Base-by-base conservation (phyloP, 1,284 basidiomycete genomes). In the Cryptococcus jaspeensis region DNA sequence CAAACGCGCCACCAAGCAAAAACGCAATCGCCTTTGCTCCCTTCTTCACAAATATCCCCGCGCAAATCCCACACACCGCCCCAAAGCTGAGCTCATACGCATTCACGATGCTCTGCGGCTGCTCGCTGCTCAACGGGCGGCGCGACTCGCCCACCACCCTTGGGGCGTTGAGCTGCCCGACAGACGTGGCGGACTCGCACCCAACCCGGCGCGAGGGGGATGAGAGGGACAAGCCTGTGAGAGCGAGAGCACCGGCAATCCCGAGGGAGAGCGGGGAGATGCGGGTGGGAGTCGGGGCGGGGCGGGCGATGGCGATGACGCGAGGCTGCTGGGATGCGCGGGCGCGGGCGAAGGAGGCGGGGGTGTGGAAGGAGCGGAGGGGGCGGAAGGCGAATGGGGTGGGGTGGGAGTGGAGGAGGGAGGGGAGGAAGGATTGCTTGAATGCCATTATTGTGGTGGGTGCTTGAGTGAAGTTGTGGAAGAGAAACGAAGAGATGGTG, bases 31-130 rank as follows among this genome's bases (percentile, higher is more conserved):
- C 80, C 73, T 87, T 92, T 39, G 88, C 85, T 32, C 94, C 94
- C 77, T 96, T 96, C 80, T 95, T 96, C 67, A 96, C 82, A 72
- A 98, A 98, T 0, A 97, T 83, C 0, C 94, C 94, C 0, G 91
- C 86, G 69, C 92, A 97, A 49, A 97, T 75, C 2, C 93, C 92
- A 58, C 87, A 85, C 1, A 89, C 84, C 13, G 90, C 89, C 35
- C 94, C 93, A 71, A 97, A 96, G 0, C 86, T 82, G 45, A 97
- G 84, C 69, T 94, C 86, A 70, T 89, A 90, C n/a, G 86, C 60
- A 60, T 85, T 88, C 28, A 95, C 81, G 1, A 84, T 82, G 38
- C 89, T 91, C 50, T 80, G 67, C 1, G 89, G 86, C 37, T 51
- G 53, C 2, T 28, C 50, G 25, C 12, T 37, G 20, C 25, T 40